phyloP scores from a whole-genome alignment of 192 early-diverging fungal species.

The Coemansia sp. region DNA sequence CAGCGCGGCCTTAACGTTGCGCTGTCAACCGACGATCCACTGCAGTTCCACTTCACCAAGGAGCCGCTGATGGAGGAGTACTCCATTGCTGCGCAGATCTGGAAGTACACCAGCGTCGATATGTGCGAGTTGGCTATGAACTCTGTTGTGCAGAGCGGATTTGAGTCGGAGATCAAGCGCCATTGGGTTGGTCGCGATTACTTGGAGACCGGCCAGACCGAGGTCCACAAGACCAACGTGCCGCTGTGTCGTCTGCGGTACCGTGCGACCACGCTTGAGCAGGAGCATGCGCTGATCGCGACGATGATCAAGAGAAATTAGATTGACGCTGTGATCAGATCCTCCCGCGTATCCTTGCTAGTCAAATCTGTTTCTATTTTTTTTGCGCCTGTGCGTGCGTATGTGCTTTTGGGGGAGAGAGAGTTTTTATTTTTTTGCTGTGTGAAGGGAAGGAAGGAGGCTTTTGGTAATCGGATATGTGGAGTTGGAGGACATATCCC shows the following conservation, averaged over 20 bases:
- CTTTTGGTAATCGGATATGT: neutral
- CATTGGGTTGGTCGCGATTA: slow-evolving; percentile 87
- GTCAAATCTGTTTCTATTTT: too few species aligned
- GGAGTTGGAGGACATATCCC: neutral
- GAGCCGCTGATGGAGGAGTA: slow-evolving; percentile 98
- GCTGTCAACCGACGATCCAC: slow-evolving; percentile 91
- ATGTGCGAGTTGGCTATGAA: slow-evolving; percentile 96
- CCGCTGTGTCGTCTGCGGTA: slow-evolving; percentile 83
- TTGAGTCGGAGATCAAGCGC: slow-evolving; percentile 83
- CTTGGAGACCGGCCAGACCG: slow-evolving; percentile 71
- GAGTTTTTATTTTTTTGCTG: neutral
- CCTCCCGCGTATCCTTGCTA: neutral
- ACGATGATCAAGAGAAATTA: slow-evolving; percentile 14
- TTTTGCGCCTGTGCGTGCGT: too few species aligned
- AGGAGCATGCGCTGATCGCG: slow-evolving; percentile 61
- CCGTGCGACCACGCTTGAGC: slow-evolving; percentile 81
- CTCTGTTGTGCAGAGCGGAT: slow-evolving; percentile 87
- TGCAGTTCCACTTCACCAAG: slow-evolving; percentile 97
- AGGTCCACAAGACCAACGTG: slow-evolving; percentile 91
- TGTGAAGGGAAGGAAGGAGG: neutral
- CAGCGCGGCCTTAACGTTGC: slow-evolving; percentile 92
- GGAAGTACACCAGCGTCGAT: slow-evolving; percentile 86
- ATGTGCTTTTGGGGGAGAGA: neutral
- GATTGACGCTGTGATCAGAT: neutral
- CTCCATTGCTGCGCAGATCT: slow-evolving; percentile 94